Conservation (phyloP, 306 rosid genomes). For the Carpinus viminea region DNA sequence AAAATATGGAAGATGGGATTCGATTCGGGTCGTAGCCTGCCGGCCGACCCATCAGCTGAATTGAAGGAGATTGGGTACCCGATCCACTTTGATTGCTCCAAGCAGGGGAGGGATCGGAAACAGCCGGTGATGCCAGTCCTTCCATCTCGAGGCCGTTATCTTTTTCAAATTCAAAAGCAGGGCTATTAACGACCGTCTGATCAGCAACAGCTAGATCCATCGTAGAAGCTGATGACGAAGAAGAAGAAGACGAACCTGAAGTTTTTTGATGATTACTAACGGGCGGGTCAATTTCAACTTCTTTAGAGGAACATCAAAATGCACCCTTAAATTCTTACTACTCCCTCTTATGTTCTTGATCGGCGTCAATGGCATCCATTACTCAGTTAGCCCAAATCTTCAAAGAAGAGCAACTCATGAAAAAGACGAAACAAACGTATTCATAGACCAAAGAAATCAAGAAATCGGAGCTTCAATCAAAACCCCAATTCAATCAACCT, state of each 20-base stretch:
- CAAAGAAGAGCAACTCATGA: background rate
- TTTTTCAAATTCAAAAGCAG: constrained; percentile 13
- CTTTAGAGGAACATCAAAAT: constrained; percentile 33
- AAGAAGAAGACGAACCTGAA: constrained; percentile 28
- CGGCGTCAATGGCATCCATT: constrained; percentile 29
- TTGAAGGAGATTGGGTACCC: constrained; percentile 31
- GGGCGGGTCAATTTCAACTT: background rate
- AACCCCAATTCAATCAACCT: background rate
- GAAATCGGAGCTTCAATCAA: background rate
- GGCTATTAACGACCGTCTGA: constrained; percentile 9
- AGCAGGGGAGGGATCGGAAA: constrained; percentile 22
- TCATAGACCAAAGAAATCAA: background rate
- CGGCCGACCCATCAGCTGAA: constrained; percentile 13
- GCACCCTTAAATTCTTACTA: constrained; percentile 37
- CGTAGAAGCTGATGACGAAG: constrained; percentile 39
- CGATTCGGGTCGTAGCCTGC: constrained; percentile 58
- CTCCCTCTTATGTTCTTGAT: constrained; percentile 32
- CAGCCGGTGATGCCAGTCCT: background rate
- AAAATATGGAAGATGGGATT: constrained; percentile 55
- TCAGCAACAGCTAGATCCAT: constrained; percentile 14
- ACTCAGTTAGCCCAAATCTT: background rate
- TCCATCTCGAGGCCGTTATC: constrained; percentile 1
- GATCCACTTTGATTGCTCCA: constrained; percentile 45
- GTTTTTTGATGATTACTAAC: background rate
- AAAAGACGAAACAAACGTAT: background rate